phyloP scores from a whole-genome alignment of 179 eudicot genomes.

The Pouteria campechiana region DNA sequence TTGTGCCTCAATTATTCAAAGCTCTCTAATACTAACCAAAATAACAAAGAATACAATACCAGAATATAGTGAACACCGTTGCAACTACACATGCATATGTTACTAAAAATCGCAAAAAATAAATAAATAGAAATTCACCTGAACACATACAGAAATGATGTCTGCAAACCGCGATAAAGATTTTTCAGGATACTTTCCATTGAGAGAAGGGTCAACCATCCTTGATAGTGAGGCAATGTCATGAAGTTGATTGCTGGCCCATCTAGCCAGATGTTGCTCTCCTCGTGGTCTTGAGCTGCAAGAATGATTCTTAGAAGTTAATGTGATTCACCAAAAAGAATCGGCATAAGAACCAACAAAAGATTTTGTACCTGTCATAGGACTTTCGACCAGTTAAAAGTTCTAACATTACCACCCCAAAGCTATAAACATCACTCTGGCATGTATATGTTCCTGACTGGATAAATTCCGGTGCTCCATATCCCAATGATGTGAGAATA shows the following conservation, averaged over 20 bases:
- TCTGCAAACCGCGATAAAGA: slow-evolving; percentile 73
- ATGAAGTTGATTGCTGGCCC: slow-evolving; percentile 88
- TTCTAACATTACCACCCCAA: slow-evolving; percentile 78
- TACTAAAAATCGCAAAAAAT: not conserved
- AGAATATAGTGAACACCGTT: too few relatives aligned
- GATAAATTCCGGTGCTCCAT: slow-evolving; percentile 96
- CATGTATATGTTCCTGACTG: slow-evolving; percentile 74
- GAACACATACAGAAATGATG: slow-evolving; percentile 67
- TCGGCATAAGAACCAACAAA: not conserved
- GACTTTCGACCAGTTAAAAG: slow-evolving; percentile 87
- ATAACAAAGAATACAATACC: too few relatives aligned
- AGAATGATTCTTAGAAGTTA: slow-evolving; percentile 1
- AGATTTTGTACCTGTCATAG: slow-evolving; percentile 57
- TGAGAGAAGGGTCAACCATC: slow-evolving; percentile 82
- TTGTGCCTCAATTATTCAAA: too few relatives aligned
- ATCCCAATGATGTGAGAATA: slow-evolving; percentile 73
- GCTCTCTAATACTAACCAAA: not conserved
- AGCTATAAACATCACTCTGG: slow-evolving; percentile 92
- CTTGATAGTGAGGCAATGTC: slow-evolving; percentile 76
- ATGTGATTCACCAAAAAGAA: not conserved
- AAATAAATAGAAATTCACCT: slow-evolving; percentile 31
- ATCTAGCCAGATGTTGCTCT: slow-evolving; percentile 69
- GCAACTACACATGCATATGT: too few relatives aligned
- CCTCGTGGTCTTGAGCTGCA: slow-evolving; percentile 61
- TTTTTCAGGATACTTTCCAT: slow-evolving; percentile 47